Conservation (phyloP, 768 basidiomycete species). For the Dacryopinax spathularia region DNA sequence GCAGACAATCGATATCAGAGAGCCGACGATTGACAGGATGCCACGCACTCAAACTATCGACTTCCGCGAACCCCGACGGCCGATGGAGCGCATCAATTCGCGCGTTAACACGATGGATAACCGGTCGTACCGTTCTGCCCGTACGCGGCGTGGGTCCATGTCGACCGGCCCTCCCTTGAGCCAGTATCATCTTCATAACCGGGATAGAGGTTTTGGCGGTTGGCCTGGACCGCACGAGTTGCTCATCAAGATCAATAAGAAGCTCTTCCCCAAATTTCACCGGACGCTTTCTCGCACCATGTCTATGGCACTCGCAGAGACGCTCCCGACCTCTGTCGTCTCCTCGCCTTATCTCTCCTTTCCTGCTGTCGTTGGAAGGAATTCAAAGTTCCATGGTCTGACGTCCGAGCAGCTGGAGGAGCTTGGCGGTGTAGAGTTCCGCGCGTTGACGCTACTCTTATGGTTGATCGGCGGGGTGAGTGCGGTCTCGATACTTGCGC, state of each 20-base stretch:
- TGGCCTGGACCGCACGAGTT: slow-evolving; percentile 26
- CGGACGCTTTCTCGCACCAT: slow-evolving; percentile 49
- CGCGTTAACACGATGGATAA: slow-evolving; percentile 52
- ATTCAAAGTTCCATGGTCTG: slow-evolving; percentile 40
- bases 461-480: slow-evolving; percentile 68
- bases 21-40: not conserved
- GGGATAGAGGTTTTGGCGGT: slow-evolving; percentile 22
- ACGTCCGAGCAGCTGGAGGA: slow-evolving; percentile 78
- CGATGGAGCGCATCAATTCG: slow-evolving; percentile 25
- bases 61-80: not conserved
- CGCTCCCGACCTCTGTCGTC: slow-evolving; percentile 33
- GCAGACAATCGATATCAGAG: not conserved
- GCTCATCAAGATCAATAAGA: slow-evolving; percentile 34
- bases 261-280: slow-evolving; percentile 49
- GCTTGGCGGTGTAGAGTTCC: slow-evolving; percentile 85
- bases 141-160: slow-evolving; percentile 32
- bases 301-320: slow-evolving; percentile 59
- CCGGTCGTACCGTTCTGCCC: slow-evolving; percentile 48
- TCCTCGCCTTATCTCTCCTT: slow-evolving; percentile 61
- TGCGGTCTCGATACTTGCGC: too few relatives aligned
- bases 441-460: slow-evolving; percentile 62
- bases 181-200: slow-evolving; percentile 5
- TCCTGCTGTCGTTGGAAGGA: slow-evolving; percentile 68
- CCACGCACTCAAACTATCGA: not conserved
- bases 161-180: not conserved